Evolutionary conservation across 1,284 basidiomycete genomes (phyloP).

Genomic region (Mycosarcoma mackinlayi): DNA sequence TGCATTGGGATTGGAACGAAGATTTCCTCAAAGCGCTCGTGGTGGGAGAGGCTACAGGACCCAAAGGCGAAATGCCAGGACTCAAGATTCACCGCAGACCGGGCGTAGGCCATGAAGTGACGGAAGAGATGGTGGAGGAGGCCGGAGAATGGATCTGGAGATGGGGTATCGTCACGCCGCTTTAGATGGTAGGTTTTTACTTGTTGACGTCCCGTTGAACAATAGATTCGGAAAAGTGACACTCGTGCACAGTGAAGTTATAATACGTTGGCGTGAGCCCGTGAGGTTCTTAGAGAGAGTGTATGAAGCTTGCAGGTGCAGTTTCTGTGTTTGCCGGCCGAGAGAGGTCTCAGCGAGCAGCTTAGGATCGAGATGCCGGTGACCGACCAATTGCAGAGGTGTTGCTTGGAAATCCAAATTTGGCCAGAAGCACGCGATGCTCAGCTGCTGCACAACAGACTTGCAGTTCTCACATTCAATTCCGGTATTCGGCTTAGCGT

Average conservation of each 20-base stretch:
- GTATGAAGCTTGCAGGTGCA: too few relatives aligned
- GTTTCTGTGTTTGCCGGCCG: too few relatives aligned
- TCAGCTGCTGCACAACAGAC: conserved; percentile 1
- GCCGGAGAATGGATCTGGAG: conserved; percentile 60
- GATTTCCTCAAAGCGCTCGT: conserved; percentile 57
- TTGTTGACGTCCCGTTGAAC: too few relatives aligned
- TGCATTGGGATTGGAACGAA: conserved; percentile 60
- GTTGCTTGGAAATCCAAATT: conserved; percentile 45
- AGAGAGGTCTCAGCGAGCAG: too few relatives aligned
- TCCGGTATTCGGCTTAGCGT: conserved; percentile 28
- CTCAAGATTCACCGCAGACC: conserved; percentile 49
- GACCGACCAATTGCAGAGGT: conserved; percentile 19
- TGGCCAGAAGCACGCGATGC: conserved; percentile 8
- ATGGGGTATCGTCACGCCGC: conserved; percentile 41
- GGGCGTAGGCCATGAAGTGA: conserved; percentile 58
- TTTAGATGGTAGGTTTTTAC: conserved; percentile 8
- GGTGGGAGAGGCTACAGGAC: conserved; percentile 44
- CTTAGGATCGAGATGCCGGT: too few relatives aligned
- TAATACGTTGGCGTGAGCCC: too few relatives aligned
- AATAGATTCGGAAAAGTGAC: too few relatives aligned
- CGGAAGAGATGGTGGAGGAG: conserved; percentile 59
- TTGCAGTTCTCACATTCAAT: conserved; percentile 22
- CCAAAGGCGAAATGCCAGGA: conserved; percentile 39
- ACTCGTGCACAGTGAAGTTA: too few relatives aligned
- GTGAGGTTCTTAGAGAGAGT: too few relatives aligned